Base-by-base conservation (phyloP, 495 filamentous ascomycete species). In the Hypoxylon lienhwacheense region DNA sequence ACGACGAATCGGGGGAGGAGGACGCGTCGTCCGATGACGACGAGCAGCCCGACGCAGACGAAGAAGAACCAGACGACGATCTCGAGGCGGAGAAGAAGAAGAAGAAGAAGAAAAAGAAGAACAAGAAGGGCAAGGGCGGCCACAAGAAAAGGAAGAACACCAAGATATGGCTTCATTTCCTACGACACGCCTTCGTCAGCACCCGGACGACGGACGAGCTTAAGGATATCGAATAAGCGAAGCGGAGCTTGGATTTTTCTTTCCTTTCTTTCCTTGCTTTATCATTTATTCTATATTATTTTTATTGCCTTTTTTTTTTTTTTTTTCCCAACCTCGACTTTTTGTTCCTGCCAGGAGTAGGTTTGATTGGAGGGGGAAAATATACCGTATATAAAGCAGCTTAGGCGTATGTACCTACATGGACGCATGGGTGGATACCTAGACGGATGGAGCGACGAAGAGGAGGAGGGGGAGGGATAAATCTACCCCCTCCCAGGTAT, bases 131-230 rank as follows among this genome's bases (percentile, higher is more conserved):
- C 42, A 63, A 71, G 22, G 59, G 74, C 47, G 68, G 76, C 34
- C 63, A 74, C 22, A 67, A 73, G 39, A 70, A 72, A 65, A 72
- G 70, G 71, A 80, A 72, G 47, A 69, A 73, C 25, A 78, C 81
- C 56, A 77, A 78, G 61, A 66, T 79, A 3, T 96, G 91, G 91
- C 77, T 82, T 39, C 77, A 85, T 7, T 96, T 96, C 65, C 68
- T 95, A 12, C 68, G 72, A 17, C 82, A 89, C 31, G 91, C 91
- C 0, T 95, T 93, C 74, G 86, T 93, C 15, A 82, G 86, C 15
- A 87, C 82, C 11, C 71, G 85, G 59, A 76, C 83, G 52, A 70
- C 77, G 40, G 73, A 84, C 21, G 84, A 90, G 17, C 59, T 87
- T 24, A 69, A 74, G 46, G 69, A 79, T 36, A 49, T 73, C 10